These are phyloP conservation scores for Priceomyces carsonii DNA, from an alignment of 805 yeast species.

Conservation along the genomic window DNA sequence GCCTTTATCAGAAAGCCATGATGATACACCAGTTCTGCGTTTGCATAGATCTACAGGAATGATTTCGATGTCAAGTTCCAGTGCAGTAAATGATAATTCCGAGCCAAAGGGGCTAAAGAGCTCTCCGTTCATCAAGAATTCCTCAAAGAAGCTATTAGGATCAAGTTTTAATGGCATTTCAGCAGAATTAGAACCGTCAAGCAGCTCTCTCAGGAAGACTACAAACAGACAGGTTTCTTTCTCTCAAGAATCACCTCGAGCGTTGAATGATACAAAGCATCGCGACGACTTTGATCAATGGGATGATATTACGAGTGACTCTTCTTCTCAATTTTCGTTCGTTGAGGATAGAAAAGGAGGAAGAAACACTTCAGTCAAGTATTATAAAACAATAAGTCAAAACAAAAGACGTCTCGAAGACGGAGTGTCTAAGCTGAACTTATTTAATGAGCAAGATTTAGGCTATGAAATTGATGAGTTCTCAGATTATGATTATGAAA, in stretches of 20 bases:
- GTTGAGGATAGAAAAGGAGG: constrained; percentile 42
- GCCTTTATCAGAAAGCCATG: neutral
- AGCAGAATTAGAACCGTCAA: neutral
- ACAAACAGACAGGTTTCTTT: constrained; percentile 2
- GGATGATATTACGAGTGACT: constrained; percentile 12
- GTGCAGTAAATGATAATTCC: neutral
- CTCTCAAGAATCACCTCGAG: neutral
- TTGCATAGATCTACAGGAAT: neutral
- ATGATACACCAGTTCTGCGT: no score
- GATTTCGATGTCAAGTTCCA: neutral
- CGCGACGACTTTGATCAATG: constrained; percentile 3
- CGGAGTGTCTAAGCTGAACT: constrained; percentile 14
- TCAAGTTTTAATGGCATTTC: neutral
- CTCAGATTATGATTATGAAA: constrained; percentile 44
- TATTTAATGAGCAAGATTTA: constrained; percentile 28
- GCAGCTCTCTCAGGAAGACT: neutral
- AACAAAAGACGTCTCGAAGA: constrained; percentile 5
- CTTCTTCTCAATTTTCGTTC: constrained; percentile 44
- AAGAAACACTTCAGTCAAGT: constrained; percentile 44
- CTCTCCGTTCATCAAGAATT: no score
- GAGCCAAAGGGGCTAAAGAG: no score
- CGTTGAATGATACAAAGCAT: neutral
- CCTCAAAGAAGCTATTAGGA: no score
- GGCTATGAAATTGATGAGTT: constrained; percentile 31
- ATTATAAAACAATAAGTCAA: constrained; percentile 33